Base-by-base conservation (phyloP, 2,329 filamentous ascomycete genomes). In the Kalaharituber pfeilii region DNA sequence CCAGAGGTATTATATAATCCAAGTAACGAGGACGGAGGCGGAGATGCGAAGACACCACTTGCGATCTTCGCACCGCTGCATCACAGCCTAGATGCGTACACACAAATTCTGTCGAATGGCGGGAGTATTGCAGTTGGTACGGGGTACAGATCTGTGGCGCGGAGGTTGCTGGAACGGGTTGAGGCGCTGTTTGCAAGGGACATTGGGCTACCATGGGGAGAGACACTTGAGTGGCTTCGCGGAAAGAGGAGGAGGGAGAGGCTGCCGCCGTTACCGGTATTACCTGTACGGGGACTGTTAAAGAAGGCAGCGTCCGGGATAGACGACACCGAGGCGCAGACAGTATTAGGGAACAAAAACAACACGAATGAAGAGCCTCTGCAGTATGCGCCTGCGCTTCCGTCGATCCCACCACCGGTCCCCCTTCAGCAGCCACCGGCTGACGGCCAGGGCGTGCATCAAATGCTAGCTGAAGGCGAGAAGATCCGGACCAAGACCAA, bases 181-280 rank as follows among this genome's bases (percentile, higher is more conserved):
- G 89, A 95, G 66, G 86, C 89, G 54, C 87, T 98, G 7, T 96
- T 98, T 68, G 88, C 87, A 2, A 77, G 91, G 56, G 89, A 96
- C 65, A 81, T 98, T 30, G 88, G 88, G 0, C 80, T 80, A 0
- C 81, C 94, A 64, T 98, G 89, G 89, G 89, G 91, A 8, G 89
- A 96, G 66, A 87, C 96, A 11, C 70, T 98, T 24, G 91, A 98
- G 68, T 81, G 88, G 66, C 87, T 94, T 11, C 91, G 86, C 59
- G 89, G 89, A 18, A 54, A 51, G 22, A 52, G 59, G 8, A 51
- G 51, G 8, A 58, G 55, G n/a, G 42, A 47, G 24, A 20, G 42
- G 11, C 25, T 47, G 22, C 59, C 59, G 26, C 53, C 52, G 25
- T 52, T 61, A 25, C 60, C 56, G 39, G 57, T 61, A 25, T 53